Percentiles rank a stretch among this genome's conserved stretches.
Evolutionary conservation across 257 asterid genomes (phyloP).

Genomic region (Solanum boliviense): DNA sequence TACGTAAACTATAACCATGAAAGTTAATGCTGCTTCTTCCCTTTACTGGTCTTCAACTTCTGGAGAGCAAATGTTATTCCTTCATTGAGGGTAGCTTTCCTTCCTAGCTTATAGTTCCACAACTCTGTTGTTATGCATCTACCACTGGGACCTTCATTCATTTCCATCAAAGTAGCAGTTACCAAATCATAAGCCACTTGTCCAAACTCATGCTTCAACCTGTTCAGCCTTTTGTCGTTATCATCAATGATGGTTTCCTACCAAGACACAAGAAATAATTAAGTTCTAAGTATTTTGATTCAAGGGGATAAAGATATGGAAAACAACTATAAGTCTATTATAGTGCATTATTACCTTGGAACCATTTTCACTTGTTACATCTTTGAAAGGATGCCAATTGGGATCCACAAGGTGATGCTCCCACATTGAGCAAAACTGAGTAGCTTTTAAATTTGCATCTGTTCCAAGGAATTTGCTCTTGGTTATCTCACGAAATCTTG

Average conservation of each 20-base stretch:
- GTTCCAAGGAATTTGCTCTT: background rate
- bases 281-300: background rate
- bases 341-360: background rate
- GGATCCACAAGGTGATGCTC: conserved; percentile 4
- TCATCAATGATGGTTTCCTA: conserved; percentile 6
- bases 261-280: background rate
- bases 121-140: conserved; percentile 3
- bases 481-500: background rate
- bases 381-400: conserved; percentile 10
- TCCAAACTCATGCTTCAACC: conserved; percentile 4
- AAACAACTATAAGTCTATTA: background rate
- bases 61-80: background rate
- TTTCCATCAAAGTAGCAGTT: conserved; percentile 5
- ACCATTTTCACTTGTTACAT: background rate
- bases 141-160: conserved; percentile 10
- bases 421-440: conserved; percentile 10
- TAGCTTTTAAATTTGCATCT: background rate
- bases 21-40: background rate
- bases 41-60: background rate
- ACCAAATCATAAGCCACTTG: conserved; percentile 3
- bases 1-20: background rate
- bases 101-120: conserved; percentile 7
- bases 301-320: background rate
- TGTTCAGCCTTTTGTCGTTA: conserved; percentile 8
- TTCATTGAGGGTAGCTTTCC: conserved; percentile 13